Base-by-base conservation (phyloP, 805 yeast species). In the Candida patagonica region DNA sequence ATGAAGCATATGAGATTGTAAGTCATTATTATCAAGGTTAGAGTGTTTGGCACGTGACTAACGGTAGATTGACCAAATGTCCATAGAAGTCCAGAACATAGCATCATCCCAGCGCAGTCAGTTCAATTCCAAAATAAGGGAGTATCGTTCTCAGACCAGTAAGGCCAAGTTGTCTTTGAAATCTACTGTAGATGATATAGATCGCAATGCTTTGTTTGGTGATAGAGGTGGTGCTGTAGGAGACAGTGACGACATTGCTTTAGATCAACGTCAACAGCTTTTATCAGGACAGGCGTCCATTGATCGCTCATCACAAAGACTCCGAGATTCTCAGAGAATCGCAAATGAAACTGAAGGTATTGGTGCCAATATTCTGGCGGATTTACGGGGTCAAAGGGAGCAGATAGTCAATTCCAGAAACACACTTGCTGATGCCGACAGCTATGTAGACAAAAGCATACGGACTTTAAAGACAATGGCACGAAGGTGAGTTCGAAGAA, bases 301-400 rank as follows among this genome's bases (percentile, higher is more conserved):
- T 43, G 95, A 85, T 49, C 70, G 92, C 48, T 74, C 94, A 1
- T 73, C 86, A 1, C 89, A 88, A 46, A 72, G 95, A 51, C 68
- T 92, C 35, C 71, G 80, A 44, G 96, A 92, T 35, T 80, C 92
- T 16, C 94, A 89, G 47, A 71, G 96, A 50, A 69, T 87, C 2
- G 98, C 97, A 5, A 67, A 82, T 38, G 98, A 92, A 51, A 87
- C 98, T 0, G 98, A 92, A 61, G 70, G 71, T 24, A 77, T 92
- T 38, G 98, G 98, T 1, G 85, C 96, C 10, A 80, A 82, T 48
- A 92, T 92, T 38, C 71, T 92, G 63, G 78, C 77, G 52, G 95
- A 89, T 57, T 66, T 92, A 49, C 71, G 96, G 45, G 80, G 95
- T 20, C 98, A 92, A 64, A 70, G 98, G 43, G 98, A 92, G 54